These are phyloP conservation scores for Rossbeevera mucosa DNA, from an alignment of 768 basidiomycete species.

Conservation along the genomic window DNA sequence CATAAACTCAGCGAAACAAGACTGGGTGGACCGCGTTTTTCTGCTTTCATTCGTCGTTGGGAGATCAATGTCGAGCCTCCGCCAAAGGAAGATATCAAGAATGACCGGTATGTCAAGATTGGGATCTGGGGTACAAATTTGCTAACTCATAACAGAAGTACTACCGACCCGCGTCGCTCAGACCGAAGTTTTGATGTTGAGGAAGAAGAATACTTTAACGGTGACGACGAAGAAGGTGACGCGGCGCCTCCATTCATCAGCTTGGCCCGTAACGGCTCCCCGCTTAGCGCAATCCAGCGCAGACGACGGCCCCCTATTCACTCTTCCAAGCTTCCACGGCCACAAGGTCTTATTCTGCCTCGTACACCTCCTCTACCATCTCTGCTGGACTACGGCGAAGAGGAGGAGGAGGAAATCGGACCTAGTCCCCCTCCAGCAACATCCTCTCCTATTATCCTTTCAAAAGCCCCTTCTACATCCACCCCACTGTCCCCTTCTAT, in stretches of 20 bases:
- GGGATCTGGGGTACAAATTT: not conserved
- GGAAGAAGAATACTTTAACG: slow-evolving; percentile 94
- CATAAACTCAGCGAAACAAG: slow-evolving; percentile 57
- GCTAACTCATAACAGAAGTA: slow-evolving; percentile 31
- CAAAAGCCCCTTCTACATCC: slow-evolving; percentile 13
- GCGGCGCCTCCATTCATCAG: slow-evolving; percentile 33
- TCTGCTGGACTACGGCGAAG: slow-evolving; percentile 77
- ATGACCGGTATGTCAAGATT: slow-evolving; percentile 44
- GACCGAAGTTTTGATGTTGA: slow-evolving; percentile 60
- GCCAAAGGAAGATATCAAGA: slow-evolving; percentile 47
- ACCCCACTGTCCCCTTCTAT: slow-evolving; percentile 32
- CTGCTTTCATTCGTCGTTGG: slow-evolving; percentile 70
- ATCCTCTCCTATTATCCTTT: slow-evolving; percentile 7
- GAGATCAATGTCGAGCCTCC: slow-evolving; percentile 89
- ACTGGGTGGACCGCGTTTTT: slow-evolving; percentile 64
- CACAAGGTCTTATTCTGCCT: slow-evolving; percentile 37
- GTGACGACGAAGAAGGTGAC: slow-evolving; percentile 73
- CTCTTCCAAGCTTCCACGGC: slow-evolving; percentile 44
- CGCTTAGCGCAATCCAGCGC: slow-evolving; percentile 46
- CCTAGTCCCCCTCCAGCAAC: slow-evolving; percentile 14
- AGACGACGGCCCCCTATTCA: slow-evolving; percentile 50
- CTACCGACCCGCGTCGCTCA: slow-evolving; percentile 36
- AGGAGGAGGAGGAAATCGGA: slow-evolving; percentile 39
- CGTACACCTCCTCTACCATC: slow-evolving; percentile 52
- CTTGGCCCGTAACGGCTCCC: slow-evolving; percentile 27